Base-by-base conservation (phyloP, 768 basidiomycete species). In the Panaeolus cyanescens region DNA sequence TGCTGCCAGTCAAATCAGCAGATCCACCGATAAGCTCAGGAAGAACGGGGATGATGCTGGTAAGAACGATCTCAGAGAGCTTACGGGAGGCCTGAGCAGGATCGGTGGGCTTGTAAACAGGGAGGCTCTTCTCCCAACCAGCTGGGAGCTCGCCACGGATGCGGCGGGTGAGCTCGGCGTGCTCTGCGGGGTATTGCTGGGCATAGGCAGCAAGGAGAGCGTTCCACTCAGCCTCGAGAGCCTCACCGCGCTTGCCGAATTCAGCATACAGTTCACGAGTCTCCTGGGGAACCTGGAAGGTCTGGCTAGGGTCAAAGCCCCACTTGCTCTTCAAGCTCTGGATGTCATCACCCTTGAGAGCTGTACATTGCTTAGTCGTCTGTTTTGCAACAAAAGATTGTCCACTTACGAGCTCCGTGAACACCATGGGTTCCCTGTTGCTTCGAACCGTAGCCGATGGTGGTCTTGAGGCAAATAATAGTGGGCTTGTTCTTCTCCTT, bases 361-460 rank as follows among this genome's bases (percentile, higher is more conserved):
- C 93, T 94, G 67, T 36, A 61, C 12, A 34, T 33, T 20, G 42
- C 56, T 61, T 31, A 59, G 62, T 59, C 58, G n/a, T 20, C 32
- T 37, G 25, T 36, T 39, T 12, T 34, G 17, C 17, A 33, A 33
- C 9, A 59, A 57, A n/a, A 50, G 19, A 22, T 32, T 30, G 28
- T 32, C n/a, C 54, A 87, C 93, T 71, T 71, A 95, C 92, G 94
- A 76, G 94, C 74, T 66, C 96, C 95, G 75, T 98, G 96, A 63
- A 97, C 93, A 67, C 93, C 93, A 70, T 96, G 94, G 8, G 94
- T 95, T 63, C 96, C 96, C 74, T 94, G 90, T 71, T 88, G 84
- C 80, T 92, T 93, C 32, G 96, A 97, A 63, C 96, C 96, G 71
- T 84, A 97, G 37, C 96, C 96, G 64, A 98, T 98, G 45, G 90